Evolutionary conservation across 1,284 basidiomycete species (phyloP).

Genomic region (Ceratobasidium sp.): DNA sequence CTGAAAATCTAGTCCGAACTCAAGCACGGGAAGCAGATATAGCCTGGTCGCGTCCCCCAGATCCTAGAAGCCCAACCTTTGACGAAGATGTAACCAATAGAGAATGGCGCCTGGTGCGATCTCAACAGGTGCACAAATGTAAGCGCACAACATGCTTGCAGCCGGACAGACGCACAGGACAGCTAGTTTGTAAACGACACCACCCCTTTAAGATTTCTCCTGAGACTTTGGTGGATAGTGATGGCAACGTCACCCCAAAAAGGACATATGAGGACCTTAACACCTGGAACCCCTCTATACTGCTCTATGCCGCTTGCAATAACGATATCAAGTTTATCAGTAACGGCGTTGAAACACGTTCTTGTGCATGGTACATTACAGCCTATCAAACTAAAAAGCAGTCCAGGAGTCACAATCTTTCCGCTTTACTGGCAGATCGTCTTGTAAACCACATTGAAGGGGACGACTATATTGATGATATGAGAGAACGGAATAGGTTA

Average conservation of each 20-base stretch:
- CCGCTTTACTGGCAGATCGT: conserved; percentile 36
- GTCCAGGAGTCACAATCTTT: conserved; percentile 52
- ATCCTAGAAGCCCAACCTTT: not conserved
- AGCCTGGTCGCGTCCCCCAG: conserved; percentile 37
- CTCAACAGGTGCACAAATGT: conserved; percentile 1
- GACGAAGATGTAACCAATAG: not conserved
- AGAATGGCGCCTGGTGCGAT: not conserved
- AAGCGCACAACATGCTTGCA: not conserved
- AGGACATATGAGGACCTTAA: conserved; percentile 56
- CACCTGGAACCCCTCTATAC: conserved; percentile 55
- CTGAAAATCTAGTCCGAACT: conserved; percentile 39
- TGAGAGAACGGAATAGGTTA: not conserved
- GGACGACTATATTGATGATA: not conserved
- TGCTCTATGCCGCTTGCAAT: conserved; percentile 55
- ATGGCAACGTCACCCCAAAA: not conserved
- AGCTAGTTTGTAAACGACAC: conserved; percentile 57
- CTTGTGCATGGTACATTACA: conserved; percentile 50
- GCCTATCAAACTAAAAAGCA: conserved; percentile 55
- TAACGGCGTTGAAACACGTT: conserved; percentile 20
- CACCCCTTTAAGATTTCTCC: conserved; percentile 57
- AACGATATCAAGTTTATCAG: conserved; percentile 58
- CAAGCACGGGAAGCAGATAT: conserved; percentile 50
- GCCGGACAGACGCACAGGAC: too few species aligned
- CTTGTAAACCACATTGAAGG: conserved; percentile 12
- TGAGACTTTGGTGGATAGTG: conserved; percentile 50